A percentile compares a stretch with the other conserved stretches of the same genome.
Evolutionary conservation across 1,284 basidiomycete species (phyloP).

Genomic region (Abortiporus biennis): DNA sequence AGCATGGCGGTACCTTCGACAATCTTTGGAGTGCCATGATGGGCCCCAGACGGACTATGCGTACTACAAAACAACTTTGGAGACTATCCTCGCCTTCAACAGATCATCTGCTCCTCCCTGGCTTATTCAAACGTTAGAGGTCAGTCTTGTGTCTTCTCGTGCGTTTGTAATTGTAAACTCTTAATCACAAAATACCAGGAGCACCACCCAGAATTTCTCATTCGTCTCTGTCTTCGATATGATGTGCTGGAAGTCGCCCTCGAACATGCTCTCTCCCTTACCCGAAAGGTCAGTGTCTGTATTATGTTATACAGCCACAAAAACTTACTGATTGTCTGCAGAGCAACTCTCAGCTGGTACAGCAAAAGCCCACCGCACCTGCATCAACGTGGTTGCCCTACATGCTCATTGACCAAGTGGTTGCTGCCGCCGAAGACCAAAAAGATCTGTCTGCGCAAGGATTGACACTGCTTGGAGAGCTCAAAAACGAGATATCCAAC

Average conservation of each 20-base stretch:
- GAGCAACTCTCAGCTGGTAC: slow-evolving; percentile 54
- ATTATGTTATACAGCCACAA: slow-evolving; percentile 8
- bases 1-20: slow-evolving; percentile 85
- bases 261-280: slow-evolving; percentile 61
- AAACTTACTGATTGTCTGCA: too few species aligned
- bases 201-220: slow-evolving; percentile 73
- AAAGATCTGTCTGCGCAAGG: slow-evolving; percentile 41
- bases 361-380: slow-evolving; percentile 49
- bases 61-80: slow-evolving; percentile 73
- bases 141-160: slow-evolving; percentile 25
- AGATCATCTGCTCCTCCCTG: slow-evolving; percentile 70
- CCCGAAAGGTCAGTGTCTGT: slow-evolving; percentile 54
- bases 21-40: slow-evolving; percentile 77
- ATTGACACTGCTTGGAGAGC: slow-evolving; percentile 34
- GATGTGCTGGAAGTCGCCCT: slow-evolving; percentile 80
- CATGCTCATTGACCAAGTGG: slow-evolving; percentile 80
- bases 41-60: slow-evolving; percentile 62
- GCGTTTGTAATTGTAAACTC: slow-evolving; percentile 7
- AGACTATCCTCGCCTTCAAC: slow-evolving; percentile 69
- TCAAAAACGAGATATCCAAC: slow-evolving; percentile 52
- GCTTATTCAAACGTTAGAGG: slow-evolving; percentile 73
- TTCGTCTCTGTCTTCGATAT: slow-evolving; percentile 68
- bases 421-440: slow-evolving; percentile 58
- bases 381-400: slow-evolving; percentile 78
- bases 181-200: slow-evolving; percentile 33